A percentile compares a stretch with the other conserved stretches of the same genome.
Conservation (phyloP, 139 green algal species). For the Chlamydomonas sphaeroides region DNA sequence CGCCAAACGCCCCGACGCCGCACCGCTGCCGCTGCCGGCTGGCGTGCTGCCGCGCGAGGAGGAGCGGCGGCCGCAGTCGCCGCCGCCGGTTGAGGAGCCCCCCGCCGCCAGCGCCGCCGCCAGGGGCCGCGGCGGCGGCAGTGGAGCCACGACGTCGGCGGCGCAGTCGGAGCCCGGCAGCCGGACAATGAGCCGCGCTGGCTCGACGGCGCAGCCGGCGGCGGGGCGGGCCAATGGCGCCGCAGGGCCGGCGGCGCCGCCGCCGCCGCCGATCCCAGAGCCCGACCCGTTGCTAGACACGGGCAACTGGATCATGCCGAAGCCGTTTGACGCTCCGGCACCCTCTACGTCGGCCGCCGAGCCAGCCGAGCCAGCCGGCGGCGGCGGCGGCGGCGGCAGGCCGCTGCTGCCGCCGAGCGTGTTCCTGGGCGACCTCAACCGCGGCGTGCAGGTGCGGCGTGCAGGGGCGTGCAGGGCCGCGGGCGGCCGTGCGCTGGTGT, state of each 20-base stretch:
- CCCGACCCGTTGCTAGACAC: neutral
- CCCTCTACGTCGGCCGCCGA: neutral
- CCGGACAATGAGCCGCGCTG: neutral
- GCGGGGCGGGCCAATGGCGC: neutral
- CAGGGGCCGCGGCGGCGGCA: neutral
- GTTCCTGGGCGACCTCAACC: neutral
- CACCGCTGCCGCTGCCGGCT: neutral
- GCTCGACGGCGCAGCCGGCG: too few species aligned
- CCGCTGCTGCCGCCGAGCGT: neutral
- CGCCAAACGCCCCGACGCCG: neutral
- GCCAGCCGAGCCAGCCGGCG: neutral
- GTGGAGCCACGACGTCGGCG: neutral
- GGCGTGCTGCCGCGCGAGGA: neutral
- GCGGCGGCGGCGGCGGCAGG: neutral
- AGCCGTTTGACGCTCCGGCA: neutral
- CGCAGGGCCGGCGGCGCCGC: neutral
- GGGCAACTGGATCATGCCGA: conserved; percentile 22
- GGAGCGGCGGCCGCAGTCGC: neutral
- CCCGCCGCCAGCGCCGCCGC: neutral
- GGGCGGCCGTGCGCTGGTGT: too few species aligned
- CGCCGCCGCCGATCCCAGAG: neutral
- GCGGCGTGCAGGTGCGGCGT: neutral
- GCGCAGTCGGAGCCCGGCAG: neutral
- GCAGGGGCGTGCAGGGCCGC: too few species aligned
- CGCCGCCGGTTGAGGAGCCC: too few species aligned